These are phyloP conservation scores for Diphasiastrum complanatum DNA, from an alignment of 83 land plant genomes.

Conservation along the genomic window DNA sequence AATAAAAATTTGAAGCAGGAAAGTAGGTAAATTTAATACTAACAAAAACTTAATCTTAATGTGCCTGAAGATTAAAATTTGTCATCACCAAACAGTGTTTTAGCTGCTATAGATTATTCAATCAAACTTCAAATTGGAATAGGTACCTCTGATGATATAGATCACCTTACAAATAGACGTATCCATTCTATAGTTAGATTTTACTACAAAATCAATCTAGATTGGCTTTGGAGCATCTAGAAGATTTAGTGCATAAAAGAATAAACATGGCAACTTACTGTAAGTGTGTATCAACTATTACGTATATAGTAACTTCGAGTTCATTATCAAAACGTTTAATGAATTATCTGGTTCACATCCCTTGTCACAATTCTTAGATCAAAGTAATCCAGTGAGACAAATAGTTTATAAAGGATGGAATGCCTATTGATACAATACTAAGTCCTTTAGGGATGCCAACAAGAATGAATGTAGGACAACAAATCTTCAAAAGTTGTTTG, in stretches of 20 bases:
- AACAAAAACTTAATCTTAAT: too few species aligned
- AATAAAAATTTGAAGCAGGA: too few species aligned
- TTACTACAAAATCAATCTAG: constrained; percentile 11
- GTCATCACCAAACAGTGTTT: constrained; percentile 15
- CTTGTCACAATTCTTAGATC: constrained; percentile 6
- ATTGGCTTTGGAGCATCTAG: constrained; percentile 4
- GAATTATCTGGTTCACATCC: constrained; percentile 9
- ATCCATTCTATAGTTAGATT: neutral
- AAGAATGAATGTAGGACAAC: too few species aligned
- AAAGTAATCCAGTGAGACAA: constrained; percentile 5
- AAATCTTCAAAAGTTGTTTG: too few species aligned
- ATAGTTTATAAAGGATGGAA: too few species aligned
- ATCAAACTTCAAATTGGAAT: constrained; percentile 1
- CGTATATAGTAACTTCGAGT: neutral
- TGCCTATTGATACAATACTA: too few species aligned
- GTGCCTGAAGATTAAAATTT: constrained; percentile 2
- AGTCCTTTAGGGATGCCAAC: neutral
- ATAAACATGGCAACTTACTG: neutral
- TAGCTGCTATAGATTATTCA: constrained; percentile 10
- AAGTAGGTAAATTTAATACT: too few species aligned
- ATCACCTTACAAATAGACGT: constrained; percentile 8
- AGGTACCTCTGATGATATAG: constrained; percentile 4
- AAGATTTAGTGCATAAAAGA: neutral
- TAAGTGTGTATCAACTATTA: neutral
- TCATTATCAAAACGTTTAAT: constrained; percentile 1